phyloP scores from a whole-genome alignment of 2,329 filamentous ascomycete genomes.

The Colletotrichum sp. region DNA sequence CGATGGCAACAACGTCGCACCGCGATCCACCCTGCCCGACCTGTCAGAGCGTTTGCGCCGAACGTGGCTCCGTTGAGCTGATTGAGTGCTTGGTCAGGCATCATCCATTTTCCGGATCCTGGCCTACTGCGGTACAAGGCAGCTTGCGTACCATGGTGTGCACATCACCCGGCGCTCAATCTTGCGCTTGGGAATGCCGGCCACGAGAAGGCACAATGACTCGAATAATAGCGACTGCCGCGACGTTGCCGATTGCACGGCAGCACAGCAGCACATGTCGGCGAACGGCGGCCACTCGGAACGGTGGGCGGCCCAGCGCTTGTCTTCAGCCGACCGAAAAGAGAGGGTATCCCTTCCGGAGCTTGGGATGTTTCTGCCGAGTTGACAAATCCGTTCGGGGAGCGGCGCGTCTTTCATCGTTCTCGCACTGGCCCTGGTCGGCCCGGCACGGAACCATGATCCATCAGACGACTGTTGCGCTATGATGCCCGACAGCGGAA shows the following conservation, averaged over 20 bases:
- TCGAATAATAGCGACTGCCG: not conserved
- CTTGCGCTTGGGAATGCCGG: not conserved
- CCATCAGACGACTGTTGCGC: not conserved
- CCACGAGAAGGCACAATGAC: not conserved
- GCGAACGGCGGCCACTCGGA: not conserved
- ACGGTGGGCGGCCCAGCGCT: not conserved
- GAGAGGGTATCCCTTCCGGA: not conserved
- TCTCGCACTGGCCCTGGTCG: not conserved
- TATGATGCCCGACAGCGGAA: not conserved
- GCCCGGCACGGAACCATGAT: not conserved
- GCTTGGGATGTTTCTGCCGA: not conserved
- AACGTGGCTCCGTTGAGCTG: not conserved
- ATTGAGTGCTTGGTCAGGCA: slow-evolving; percentile 7
- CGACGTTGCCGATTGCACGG: not conserved
- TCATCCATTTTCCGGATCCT: slow-evolving; percentile 6
- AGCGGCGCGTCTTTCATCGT: not conserved
- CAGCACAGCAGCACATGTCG: not conserved
- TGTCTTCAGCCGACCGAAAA: not conserved
- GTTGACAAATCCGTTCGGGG: not conserved
- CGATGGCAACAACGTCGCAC: slow-evolving; percentile 7
- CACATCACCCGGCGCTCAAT: not conserved
- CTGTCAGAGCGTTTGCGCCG: slow-evolving; percentile 13
- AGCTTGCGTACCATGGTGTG: not conserved
- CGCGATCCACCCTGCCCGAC: not conserved
- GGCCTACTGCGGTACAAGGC: not conserved